These are phyloP conservation scores for Aspergillus aculeatinus DNA, from an alignment of 2,329 filamentous ascomycete species.

Conservation along the genomic window DNA sequence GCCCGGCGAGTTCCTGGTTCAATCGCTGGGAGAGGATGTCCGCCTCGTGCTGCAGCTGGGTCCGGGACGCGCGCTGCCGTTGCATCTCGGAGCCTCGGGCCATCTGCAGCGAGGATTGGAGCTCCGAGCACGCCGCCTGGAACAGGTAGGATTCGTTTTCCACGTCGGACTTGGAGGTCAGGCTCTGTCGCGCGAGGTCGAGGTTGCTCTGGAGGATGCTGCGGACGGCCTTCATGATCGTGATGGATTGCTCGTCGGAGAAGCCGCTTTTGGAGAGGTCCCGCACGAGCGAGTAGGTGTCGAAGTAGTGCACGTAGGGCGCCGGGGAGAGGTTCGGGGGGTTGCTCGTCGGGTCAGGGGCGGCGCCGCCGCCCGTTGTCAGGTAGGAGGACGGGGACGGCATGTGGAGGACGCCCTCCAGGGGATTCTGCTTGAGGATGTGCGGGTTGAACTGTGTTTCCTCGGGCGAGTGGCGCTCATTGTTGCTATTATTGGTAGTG, in stretches of 20 bases:
- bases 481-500: too few species aligned
- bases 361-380: slow-evolving; percentile 26
- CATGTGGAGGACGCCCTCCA: slow-evolving; percentile 45
- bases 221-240: slow-evolving; percentile 89
- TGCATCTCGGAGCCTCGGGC: slow-evolving; percentile 75
- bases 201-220: slow-evolving; percentile 75
- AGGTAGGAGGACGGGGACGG: slow-evolving; percentile 40
- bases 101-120: slow-evolving; percentile 81
- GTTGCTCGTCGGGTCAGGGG: slow-evolving; percentile 40
- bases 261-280: slow-evolving; percentile 73
- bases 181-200: slow-evolving; percentile 71
- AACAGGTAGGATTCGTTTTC: slow-evolving; percentile 97
- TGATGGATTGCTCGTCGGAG: slow-evolving; percentile 70
- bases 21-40: slow-evolving; percentile 85
- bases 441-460: slow-evolving; percentile 6
- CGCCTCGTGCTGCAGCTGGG: slow-evolving; percentile 88
- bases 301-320: slow-evolving; percentile 92
- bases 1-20: slow-evolving; percentile 74
- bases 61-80: slow-evolving; percentile 76
- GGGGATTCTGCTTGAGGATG: slow-evolving; percentile 24
- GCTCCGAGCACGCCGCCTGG: slow-evolving; percentile 86
- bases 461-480: neutral
- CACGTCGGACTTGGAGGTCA: slow-evolving; percentile 88
- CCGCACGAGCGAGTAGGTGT: slow-evolving; percentile 86
- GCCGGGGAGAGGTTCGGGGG: slow-evolving; percentile 66